Evolutionary conservation across 441 rosid genomes (phyloP).

Genomic region (Viola pubescens): DNA sequence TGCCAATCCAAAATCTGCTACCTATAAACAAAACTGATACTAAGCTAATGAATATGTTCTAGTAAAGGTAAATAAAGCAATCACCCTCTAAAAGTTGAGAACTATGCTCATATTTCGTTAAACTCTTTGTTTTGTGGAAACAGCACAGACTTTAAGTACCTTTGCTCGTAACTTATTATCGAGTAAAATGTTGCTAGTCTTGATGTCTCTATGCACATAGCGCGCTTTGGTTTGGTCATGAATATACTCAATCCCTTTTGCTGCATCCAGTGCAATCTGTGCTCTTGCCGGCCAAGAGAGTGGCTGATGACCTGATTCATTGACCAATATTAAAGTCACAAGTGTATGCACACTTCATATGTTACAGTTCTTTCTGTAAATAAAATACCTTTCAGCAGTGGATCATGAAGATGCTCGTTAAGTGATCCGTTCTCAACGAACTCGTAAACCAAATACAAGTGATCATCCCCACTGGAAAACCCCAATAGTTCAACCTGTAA

Average conservation of each 20-base stretch:
- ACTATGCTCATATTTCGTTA: no score
- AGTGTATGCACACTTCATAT: background rate
- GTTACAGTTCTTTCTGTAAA: background rate
- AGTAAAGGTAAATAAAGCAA: no score
- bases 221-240: conserved; percentile 63
- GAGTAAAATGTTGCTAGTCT: conserved; percentile 55
- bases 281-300: conserved; percentile 62
- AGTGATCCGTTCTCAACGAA: conserved; percentile 51
- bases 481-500: conserved; percentile 58
- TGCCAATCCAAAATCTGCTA: conserved; percentile 62
- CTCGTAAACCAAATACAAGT: conserved; percentile 60
- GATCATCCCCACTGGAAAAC: conserved; percentile 52
- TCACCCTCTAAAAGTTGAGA: no score
- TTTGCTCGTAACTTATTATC: conserved; percentile 49
- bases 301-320: conserved; percentile 42
- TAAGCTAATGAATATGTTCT: background rate
- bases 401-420: conserved; percentile 57
- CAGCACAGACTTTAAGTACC: conserved; percentile 23
- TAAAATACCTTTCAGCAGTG: conserved; percentile 39
- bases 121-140: no score
- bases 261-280: conserved; percentile 59
- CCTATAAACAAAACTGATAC: conserved; percentile 20
- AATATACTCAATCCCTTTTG: conserved; percentile 58
- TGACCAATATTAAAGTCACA: background rate
- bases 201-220: conserved; percentile 60